These are phyloP conservation scores for Parietichytrium sp. DNA, from an alignment of 108 stramenopile species.

Conservation along the genomic window DNA sequence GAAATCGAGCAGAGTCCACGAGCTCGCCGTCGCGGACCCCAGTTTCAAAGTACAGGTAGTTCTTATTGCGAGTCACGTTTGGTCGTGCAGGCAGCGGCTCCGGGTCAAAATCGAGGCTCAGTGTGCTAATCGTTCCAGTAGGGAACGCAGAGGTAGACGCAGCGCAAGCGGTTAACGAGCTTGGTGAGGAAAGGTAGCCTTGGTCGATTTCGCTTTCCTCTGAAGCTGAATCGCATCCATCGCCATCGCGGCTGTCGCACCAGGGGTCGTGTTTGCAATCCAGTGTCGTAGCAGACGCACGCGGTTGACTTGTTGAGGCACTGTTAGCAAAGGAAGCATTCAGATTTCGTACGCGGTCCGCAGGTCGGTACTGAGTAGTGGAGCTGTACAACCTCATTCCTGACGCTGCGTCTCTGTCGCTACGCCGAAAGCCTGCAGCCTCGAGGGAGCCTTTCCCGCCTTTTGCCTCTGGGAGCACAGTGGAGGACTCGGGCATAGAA, in stretches of 20 bases:
- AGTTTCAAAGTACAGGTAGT: neutral
- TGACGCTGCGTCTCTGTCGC: no score
- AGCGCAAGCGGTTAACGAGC: constrained; percentile 11
- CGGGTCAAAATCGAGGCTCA: neutral
- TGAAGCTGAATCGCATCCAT: neutral
- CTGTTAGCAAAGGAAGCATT: neutral
- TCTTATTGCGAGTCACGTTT: no score
- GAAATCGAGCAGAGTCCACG: neutral
- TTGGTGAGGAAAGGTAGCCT: constrained; percentile 14
- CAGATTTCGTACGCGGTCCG: neutral
- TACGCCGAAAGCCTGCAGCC: no score
- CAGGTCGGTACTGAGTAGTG: neutral
- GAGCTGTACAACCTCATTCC: neutral
- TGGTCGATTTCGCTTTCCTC: neutral
- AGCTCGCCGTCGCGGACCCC: neutral
- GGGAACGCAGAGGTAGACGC: neutral
- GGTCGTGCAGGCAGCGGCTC: no score
- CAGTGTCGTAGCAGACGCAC: neutral
- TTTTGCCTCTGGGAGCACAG: no score
- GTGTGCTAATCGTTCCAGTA: neutral
- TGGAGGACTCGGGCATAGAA: no score
- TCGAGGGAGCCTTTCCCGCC: no score
- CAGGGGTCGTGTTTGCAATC: neutral
- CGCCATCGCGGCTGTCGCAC: neutral
- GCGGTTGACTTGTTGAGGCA: neutral